Conservation (phyloP, 371 early-diverging fungal species). For the Mortierella sp. region DNA sequence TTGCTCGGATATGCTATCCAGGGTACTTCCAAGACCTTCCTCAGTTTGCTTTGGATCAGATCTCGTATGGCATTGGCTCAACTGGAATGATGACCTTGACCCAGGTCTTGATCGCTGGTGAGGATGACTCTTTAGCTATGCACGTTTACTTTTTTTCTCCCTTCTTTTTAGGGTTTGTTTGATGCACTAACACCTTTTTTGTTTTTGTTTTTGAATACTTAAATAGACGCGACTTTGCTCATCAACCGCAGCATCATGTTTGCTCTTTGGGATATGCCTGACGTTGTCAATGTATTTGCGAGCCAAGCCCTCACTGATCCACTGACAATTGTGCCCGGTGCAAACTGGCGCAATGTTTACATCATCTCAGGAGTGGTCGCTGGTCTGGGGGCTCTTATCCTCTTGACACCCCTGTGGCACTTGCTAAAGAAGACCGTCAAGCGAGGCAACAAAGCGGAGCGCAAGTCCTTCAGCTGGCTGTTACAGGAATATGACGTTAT, state of each 20-base stretch:
- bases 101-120: constrained; percentile 58
- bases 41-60: constrained; percentile 54
- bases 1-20: constrained; percentile 38
- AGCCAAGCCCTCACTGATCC: constrained; percentile 35
- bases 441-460: neutral
- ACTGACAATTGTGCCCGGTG: constrained; percentile 13
- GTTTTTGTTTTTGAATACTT: too few relatives aligned
- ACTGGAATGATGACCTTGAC: constrained; percentile 50
- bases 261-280: constrained; percentile 16
- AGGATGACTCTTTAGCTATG: neutral
- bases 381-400: constrained; percentile 30
- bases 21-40: constrained; percentile 39
- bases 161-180: neutral
- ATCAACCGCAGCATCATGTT: constrained; percentile 21
- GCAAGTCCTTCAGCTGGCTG: constrained; percentile 27
- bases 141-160: neutral
- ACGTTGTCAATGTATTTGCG: constrained; percentile 9
- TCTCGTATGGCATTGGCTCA: constrained; percentile 55
- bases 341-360: constrained; percentile 17
- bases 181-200: neutral
- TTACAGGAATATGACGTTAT: constrained; percentile 48
- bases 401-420: constrained; percentile 35
- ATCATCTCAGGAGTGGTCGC: constrained; percentile 50
- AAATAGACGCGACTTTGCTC: constrained; percentile 16
- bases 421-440: constrained; percentile 38